A percentile compares a stretch with the other conserved stretches of the same genome.
Conservation (phyloP, 352 stramenopile species). For the Globisporangium takayamanum region DNA sequence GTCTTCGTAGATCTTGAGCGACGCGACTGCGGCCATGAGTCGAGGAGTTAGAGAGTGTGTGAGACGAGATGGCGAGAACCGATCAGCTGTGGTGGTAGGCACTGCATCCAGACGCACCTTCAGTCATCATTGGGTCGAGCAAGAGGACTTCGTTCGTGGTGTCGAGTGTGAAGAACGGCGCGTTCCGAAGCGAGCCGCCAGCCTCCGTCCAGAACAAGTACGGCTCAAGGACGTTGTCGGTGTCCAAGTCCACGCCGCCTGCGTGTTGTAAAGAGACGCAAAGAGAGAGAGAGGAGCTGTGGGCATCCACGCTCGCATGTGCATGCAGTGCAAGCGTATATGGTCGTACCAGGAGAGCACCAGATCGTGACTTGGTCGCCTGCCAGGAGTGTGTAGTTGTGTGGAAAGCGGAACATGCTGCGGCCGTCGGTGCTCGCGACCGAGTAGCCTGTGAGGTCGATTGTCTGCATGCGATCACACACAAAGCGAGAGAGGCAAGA, state of each 20-base stretch:
- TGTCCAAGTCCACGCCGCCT: slow-evolving; percentile 51
- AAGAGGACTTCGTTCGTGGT: slow-evolving; percentile 62
- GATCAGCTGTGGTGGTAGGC: background rate
- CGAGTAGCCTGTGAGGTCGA: slow-evolving; percentile 66
- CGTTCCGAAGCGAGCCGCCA: slow-evolving; percentile 50
- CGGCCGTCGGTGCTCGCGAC: slow-evolving; percentile 37
- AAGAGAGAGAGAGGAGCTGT: background rate
- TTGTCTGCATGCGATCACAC: slow-evolving; percentile 14
- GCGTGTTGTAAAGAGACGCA: background rate
- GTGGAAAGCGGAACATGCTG: slow-evolving; percentile 60
- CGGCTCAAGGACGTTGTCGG: slow-evolving; percentile 67
- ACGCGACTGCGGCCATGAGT: slow-evolving; percentile 35
- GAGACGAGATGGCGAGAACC: background rate
- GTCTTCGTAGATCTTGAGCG: slow-evolving; percentile 51
- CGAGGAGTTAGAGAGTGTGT: background rate
- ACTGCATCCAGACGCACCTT: slow-evolving; percentile 24
- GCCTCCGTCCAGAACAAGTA: slow-evolving; percentile 76
- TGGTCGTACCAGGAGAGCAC: slow-evolving; percentile 46
- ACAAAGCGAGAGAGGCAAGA: too few species aligned
- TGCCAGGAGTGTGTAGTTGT: slow-evolving; percentile 54
- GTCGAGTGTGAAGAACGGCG: slow-evolving; percentile 45
- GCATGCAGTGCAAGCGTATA: too few species aligned
- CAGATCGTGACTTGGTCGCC: slow-evolving; percentile 82
- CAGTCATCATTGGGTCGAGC: slow-evolving; percentile 65
- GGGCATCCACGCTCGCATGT: background rate